Evolutionary conservation across 306 rosid genomes (phyloP).

Genomic region (Fagus crenata): DNA sequence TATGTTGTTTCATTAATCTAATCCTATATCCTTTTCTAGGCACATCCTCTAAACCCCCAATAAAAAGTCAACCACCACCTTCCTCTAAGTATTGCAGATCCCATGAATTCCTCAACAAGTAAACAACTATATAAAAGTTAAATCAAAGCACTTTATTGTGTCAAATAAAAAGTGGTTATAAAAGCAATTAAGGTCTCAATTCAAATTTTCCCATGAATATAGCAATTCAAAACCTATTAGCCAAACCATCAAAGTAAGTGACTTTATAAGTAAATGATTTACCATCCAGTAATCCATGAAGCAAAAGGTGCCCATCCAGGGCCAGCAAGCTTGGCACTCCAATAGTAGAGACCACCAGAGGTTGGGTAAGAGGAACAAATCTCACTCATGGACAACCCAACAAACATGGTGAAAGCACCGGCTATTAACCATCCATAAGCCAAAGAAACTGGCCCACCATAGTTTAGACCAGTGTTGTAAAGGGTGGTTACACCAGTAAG

Average conservation of each 20-base stretch:
- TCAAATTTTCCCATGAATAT: not conserved
- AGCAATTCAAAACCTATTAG: not conserved
- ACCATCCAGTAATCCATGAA: slow-evolving; percentile 99
- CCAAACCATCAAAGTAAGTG: not conserved
- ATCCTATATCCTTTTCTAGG: not conserved
- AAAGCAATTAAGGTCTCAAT: not conserved
- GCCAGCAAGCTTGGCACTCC: slow-evolving; percentile 99
- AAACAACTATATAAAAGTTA: not conserved
- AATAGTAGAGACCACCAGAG: slow-evolving; percentile 94
- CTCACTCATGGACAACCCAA: slow-evolving; percentile 92
- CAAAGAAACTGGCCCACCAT: slow-evolving; percentile 81
- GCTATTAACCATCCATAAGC: slow-evolving; percentile 89
- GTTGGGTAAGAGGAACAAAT: slow-evolving; percentile 95
- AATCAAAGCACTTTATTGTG: not conserved
- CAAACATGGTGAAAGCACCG: slow-evolving; percentile 73
- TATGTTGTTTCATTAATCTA: not conserved
- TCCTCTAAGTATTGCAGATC: not conserved
- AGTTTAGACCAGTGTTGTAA: slow-evolving; percentile 76
- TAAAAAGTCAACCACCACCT: not conserved
- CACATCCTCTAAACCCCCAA: not conserved
- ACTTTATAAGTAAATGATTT: slow-evolving; percentile 17
- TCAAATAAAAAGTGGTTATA: not conserved
- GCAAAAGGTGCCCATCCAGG: slow-evolving; percentile 93
- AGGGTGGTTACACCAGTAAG: slow-evolving; percentile 89
- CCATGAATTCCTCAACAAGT: not conserved